Percentiles rank a stretch among this genome's conserved stretches.
Conservation (phyloP, 1,284 basidiomycete genomes). For the Tilletia indica region DNA sequence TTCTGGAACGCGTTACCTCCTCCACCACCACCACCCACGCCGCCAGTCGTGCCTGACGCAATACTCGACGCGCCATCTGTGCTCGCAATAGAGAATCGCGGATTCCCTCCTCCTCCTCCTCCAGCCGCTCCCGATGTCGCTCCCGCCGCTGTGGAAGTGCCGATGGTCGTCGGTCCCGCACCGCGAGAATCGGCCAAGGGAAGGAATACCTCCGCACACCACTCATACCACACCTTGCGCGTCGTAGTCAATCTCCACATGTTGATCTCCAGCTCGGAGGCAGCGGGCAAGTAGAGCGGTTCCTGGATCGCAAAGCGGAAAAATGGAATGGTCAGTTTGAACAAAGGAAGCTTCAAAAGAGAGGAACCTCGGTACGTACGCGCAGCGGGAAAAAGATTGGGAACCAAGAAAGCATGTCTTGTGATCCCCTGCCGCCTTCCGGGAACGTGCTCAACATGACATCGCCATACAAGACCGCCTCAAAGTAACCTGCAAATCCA, state of each 20-base stretch:
- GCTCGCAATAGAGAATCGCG: constrained; percentile 1
- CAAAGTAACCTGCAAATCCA: constrained; percentile 97
- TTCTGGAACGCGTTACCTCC: constrained; percentile 37
- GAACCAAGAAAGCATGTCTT: constrained; percentile 99
- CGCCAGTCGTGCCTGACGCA: constrained; percentile 10
- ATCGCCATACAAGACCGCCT: constrained; percentile 84
- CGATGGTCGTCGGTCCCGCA: constrained; percentile 16
- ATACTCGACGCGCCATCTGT: constrained; percentile 1
- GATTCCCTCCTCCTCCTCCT: background rate
- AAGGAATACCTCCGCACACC: constrained; percentile 89
- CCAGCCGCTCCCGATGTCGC: background rate
- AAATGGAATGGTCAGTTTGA: too few relatives aligned
- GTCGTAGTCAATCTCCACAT: constrained; percentile 83
- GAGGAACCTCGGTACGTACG: constrained; percentile 21
- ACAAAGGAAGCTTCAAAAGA: too few relatives aligned
- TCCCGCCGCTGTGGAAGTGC: background rate
- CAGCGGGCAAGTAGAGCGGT: constrained; percentile 86
- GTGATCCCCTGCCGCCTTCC: constrained; percentile 70
- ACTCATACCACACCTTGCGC: constrained; percentile 95
- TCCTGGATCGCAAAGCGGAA: constrained; percentile 62
- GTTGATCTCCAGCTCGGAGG: constrained; percentile 85
- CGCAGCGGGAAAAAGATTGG: constrained; percentile 83
- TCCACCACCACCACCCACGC: background rate
- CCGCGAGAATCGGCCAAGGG: constrained; percentile 56
- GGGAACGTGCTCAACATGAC: constrained; percentile 93